Conservation (phyloP, 495 filamentous ascomycete genomes). For the Annulohypoxylon stygium region DNA sequence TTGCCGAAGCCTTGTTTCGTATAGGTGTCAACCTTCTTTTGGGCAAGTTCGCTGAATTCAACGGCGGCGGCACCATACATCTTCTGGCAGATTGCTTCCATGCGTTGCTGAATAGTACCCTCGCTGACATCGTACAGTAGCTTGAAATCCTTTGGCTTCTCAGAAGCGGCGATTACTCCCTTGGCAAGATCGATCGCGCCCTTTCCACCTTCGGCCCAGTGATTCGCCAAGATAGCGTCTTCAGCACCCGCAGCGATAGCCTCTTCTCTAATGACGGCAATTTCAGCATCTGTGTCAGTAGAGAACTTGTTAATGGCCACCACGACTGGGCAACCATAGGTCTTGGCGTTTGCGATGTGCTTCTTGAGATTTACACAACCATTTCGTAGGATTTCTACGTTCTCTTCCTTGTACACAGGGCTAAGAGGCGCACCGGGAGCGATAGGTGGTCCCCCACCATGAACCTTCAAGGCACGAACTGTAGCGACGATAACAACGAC, state of each 20-base stretch:
- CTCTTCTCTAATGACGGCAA: conserved; percentile 88
- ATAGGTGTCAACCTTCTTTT: conserved; percentile 96
- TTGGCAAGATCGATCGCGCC: conserved; percentile 92
- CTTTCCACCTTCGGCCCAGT: conserved; percentile 96
- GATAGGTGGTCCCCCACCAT: conserved; percentile 94
- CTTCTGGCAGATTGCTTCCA: conserved; percentile 87
- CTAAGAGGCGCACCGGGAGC: conserved; percentile 83
- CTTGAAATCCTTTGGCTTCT: conserved; percentile 90
- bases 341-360: conserved; percentile 88
- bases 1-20: conserved; percentile 91
- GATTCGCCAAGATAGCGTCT: conserved; percentile 92
- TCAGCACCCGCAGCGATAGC: conserved; percentile 92
- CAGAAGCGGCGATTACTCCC: conserved; percentile 83
- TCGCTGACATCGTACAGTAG: conserved; percentile 82
- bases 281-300: conserved; percentile 93
- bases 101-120: conserved; percentile 86
- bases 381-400: conserved; percentile 86
- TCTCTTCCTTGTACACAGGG: conserved; percentile 91
- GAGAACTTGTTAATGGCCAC: conserved; percentile 97
- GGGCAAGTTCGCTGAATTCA: conserved; percentile 92
- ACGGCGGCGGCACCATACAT: conserved; percentile 96
- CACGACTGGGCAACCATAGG: conserved; percentile 94
- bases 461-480: conserved; percentile 94
- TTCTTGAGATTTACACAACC: conserved; percentile 95
- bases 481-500: conserved; percentile 96